Percentiles rank a stretch among this genome's conserved stretches.
These are phyloP conservation scores for Cyclostephanos tholiformis DNA, from an alignment of 108 stramenopile species.

Conservation along the genomic window DNA sequence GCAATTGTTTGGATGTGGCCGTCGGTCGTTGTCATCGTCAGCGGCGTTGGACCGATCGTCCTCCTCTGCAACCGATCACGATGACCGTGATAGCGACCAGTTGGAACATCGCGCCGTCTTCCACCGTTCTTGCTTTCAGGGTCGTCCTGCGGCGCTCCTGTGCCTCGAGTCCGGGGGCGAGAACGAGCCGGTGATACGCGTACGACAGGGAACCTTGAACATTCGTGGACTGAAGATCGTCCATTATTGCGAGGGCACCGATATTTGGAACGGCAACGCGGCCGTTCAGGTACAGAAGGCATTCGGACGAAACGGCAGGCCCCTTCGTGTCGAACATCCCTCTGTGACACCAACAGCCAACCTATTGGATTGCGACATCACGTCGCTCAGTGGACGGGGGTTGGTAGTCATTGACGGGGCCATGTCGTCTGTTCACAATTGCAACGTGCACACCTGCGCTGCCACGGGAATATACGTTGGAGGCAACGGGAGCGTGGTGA, in stretches of 20 bases:
- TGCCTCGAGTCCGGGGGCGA: slow-evolving; percentile 53
- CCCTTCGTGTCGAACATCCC: slow-evolving; percentile 27
- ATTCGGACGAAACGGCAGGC: slow-evolving; percentile 43
- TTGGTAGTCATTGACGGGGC: slow-evolving; percentile 83
- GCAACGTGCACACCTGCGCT: slow-evolving; percentile 75
- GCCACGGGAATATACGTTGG: slow-evolving; percentile 86
- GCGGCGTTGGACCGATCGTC: background rate
- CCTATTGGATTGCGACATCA: slow-evolving; percentile 60
- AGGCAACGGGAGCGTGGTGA: slow-evolving; percentile 59
- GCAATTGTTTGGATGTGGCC: slow-evolving; percentile 26
- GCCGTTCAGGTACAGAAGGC: slow-evolving; percentile 80
- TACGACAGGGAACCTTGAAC: slow-evolving; percentile 60
- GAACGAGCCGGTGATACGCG: slow-evolving; percentile 69
- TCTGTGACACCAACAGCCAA: slow-evolving; percentile 49
- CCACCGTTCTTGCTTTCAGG: slow-evolving; percentile 21
- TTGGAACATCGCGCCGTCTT: slow-evolving; percentile 18
- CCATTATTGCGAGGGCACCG: slow-evolving; percentile 60
- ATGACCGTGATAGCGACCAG: background rate
- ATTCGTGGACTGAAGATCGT: slow-evolving; percentile 57
- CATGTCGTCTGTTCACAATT: slow-evolving; percentile 46
- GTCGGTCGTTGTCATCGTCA: slow-evolving; percentile 4
- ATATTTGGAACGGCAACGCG: slow-evolving; percentile 89
- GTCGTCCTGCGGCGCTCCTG: slow-evolving; percentile 52
- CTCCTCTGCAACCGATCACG: background rate
- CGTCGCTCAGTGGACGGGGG: slow-evolving; percentile 69